Evolutionary conservation across 1,284 basidiomycete genomes (phyloP), one percentile per base, ranked within the genome.

Genomic region (Rhizoctonia solani): DNA sequence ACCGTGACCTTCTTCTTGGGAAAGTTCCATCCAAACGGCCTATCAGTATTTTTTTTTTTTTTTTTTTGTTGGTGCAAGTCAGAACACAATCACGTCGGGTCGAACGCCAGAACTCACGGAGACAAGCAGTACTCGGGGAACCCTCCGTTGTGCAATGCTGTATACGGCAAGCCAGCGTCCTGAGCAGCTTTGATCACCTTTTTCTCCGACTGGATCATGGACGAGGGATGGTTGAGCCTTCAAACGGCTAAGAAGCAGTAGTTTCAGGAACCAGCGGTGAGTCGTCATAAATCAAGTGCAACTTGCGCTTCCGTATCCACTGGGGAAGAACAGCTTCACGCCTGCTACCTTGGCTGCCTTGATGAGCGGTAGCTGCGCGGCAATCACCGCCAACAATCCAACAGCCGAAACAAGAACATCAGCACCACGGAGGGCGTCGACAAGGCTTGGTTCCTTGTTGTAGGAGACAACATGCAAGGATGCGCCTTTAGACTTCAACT

Each of bases 91-190:
- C 13, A 25, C 37, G 8, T 9, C 8, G 44, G 19, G 1, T 25
- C n/a, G 23, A 3, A 25, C 8, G 11, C 34, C 23, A 42, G n/a
- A 23, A 53, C 61, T 44, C 46, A 54, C 50, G 61, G 61, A 29
- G 54, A 53, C 32, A 65, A 44, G 61, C 61, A 65, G 25, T 65
- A 65, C 25, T 65, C 61, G 16, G 61, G 61, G 37, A 65, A 65
- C 6, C 34, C 61, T 27, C 61, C 61, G 37, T 41, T 65, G 39
- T 29, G 21, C 8, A 65, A 14, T 1, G 19, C 21, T 21, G 61
- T 27, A 25, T 44, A 16, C 16, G 61, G 61, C 9, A 65, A 14
- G 6, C 61, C 61, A n/a, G 23, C n/a, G 21, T 65, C 61, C 49
- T 65, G 42, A 9, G 61, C 61, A 11, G 50, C 14, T 27, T 53